These are phyloP conservation scores for Sistotremastrum suecicum DNA, from an alignment of 768 basidiomycete species.

Conservation along the genomic window DNA sequence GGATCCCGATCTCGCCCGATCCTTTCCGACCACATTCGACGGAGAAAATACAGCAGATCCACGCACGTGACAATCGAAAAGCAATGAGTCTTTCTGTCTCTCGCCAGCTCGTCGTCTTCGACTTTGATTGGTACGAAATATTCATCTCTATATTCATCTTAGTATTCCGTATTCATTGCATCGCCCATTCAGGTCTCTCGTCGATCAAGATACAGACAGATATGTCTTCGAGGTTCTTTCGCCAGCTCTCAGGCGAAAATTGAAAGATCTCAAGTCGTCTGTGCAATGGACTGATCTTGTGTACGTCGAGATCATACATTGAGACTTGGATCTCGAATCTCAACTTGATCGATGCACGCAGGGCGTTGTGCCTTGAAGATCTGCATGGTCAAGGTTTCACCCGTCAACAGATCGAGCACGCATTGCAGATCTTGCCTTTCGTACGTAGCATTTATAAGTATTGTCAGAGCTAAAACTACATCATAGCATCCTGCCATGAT, in stretches of 20 bases:
- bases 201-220: conserved; percentile 93
- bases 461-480: not conserved
- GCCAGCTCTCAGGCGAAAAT: conserved; percentile 68
- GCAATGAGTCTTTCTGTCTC: no score
- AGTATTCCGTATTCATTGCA: not conserved
- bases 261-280: conserved; percentile 48
- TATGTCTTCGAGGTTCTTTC: conserved; percentile 85
- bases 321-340: not conserved
- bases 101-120: conserved; percentile 73
- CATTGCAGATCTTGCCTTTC: conserved; percentile 75
- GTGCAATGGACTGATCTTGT: conserved; percentile 92
- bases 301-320: conserved; percentile 30
- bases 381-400: conserved; percentile 57
- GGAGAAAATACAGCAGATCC: no score
- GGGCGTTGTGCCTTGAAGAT: conserved; percentile 58
- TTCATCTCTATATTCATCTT: not conserved
- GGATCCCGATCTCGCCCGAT: no score
- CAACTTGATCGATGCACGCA: conserved; percentile 13
- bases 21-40: no score
- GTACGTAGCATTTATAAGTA: conserved; percentile 30
- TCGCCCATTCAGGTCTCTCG: conserved; percentile 51
- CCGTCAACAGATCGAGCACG: conserved; percentile 58
- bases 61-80: no score
- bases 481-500: conserved; percentile 91
- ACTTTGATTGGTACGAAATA: conserved; percentile 79